Conservation (phyloP, 257 asterid species). For the Cynanchum wilfordii region DNA sequence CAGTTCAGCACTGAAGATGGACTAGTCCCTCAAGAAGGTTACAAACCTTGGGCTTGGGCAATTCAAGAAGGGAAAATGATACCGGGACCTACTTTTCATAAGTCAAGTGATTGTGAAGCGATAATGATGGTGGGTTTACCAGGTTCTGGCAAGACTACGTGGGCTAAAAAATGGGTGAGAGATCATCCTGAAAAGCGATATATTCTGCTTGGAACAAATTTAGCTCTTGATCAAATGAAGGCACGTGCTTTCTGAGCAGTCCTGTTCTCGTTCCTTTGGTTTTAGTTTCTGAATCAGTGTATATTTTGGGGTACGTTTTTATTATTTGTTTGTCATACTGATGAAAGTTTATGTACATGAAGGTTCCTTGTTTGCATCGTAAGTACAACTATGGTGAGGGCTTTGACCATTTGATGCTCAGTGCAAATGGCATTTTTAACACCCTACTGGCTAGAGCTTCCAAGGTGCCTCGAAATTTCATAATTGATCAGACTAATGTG, state of each 20-base stretch:
- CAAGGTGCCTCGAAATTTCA: constrained; percentile 47
- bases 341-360: constrained; percentile 10
- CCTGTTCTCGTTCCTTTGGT: not conserved
- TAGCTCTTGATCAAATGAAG: constrained; percentile 56
- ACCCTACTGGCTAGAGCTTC: constrained; percentile 57
- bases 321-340: not conserved
- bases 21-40: constrained; percentile 39
- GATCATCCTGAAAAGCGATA: constrained; percentile 59
- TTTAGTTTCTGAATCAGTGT: not conserved
- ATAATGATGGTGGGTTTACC: constrained; percentile 68
- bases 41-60: constrained; percentile 49
- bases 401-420: constrained; percentile 43
- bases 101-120: constrained; percentile 40
- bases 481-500: constrained; percentile 58
- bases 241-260: constrained; percentile 22
- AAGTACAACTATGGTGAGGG: constrained; percentile 33
- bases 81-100: constrained; percentile 37
- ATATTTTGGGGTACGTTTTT: not conserved
- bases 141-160: constrained; percentile 61
- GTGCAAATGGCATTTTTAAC: constrained; percentile 49
- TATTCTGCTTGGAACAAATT: constrained; percentile 50
- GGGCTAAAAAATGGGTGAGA: constrained; percentile 56
- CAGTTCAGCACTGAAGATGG: constrained; percentile 53
- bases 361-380: constrained; percentile 51
- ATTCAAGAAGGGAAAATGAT: constrained; percentile 37